Evolutionary conservation across 352 stramenopile genomes (phyloP).

Genomic region (Phytophthora idaei): DNA sequence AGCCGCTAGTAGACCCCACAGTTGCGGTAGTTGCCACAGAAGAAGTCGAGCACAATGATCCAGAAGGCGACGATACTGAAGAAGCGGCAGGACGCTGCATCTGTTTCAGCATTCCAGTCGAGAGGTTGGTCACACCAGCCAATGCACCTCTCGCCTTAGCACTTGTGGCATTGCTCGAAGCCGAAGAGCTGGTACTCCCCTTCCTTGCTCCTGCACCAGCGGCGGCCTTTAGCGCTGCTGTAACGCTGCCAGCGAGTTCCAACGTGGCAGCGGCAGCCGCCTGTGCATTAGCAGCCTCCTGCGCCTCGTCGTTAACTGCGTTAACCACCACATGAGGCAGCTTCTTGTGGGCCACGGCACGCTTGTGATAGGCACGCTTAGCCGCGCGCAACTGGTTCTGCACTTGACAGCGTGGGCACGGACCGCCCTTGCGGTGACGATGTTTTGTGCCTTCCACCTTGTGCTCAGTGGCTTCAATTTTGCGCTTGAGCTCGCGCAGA

Average conservation of each 20-base stretch:
- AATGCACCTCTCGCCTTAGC: slow-evolving; percentile 26
- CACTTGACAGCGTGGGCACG: slow-evolving; percentile 81
- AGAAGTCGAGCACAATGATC: slow-evolving; percentile 32
- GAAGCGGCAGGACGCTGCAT: slow-evolving; percentile 21
- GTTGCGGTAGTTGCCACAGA: slow-evolving; percentile 29
- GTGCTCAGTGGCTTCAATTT: slow-evolving; percentile 85
- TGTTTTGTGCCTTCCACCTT: slow-evolving; percentile 90
- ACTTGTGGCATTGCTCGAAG: slow-evolving; percentile 9
- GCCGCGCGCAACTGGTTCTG: slow-evolving; percentile 83
- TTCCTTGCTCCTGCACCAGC: slow-evolving; percentile 24
- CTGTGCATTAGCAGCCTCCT: slow-evolving; percentile 42
- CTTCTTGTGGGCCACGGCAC: slow-evolving; percentile 83
- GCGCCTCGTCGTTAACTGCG: slow-evolving; percentile 39
- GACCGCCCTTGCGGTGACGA: slow-evolving; percentile 81
- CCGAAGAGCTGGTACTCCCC: slow-evolving; percentile 7
- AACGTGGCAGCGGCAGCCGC: slow-evolving; percentile 40
- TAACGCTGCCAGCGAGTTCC: slow-evolving; percentile 39
- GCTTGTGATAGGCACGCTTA: slow-evolving; percentile 84
- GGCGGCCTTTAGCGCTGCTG: slow-evolving; percentile 32
- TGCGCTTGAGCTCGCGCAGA: slow-evolving; percentile 82
- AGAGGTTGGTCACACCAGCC: slow-evolving; percentile 21
- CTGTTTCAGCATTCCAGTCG: slow-evolving; percentile 34
- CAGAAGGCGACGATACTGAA: slow-evolving; percentile 30
- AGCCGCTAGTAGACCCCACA: slow-evolving; percentile 37
- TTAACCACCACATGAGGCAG: slow-evolving; percentile 59